Evolutionary conservation across 1,284 basidiomycete genomes (phyloP).

Genomic region (Cryptococcus sp.): DNA sequence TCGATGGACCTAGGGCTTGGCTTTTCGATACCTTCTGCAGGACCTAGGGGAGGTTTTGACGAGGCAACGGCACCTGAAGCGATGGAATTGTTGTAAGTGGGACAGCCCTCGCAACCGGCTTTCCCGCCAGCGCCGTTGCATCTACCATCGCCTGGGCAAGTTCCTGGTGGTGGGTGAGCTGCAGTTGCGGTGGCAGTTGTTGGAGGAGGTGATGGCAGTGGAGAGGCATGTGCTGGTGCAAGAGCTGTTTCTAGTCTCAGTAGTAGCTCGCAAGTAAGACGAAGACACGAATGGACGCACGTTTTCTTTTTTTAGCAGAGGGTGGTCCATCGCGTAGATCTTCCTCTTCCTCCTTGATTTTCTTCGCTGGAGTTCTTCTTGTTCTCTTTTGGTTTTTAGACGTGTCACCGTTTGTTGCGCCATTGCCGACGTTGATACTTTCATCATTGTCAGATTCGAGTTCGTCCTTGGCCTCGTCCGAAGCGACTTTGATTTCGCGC

Average conservation of each 20-base stretch:
- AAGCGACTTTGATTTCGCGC: not conserved
- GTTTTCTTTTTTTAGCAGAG: constrained; percentile 37
- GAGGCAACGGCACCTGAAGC: constrained; percentile 16
- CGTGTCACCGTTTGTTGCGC: constrained; percentile 3
- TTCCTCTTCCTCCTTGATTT: constrained; percentile 20
- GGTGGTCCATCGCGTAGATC: constrained; percentile 19
- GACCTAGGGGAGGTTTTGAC: constrained; percentile 12
- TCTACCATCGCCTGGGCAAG: constrained; percentile 91
- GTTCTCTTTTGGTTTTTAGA: constrained; percentile 7
- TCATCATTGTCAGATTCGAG: constrained; percentile 16
- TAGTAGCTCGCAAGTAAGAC: not conserved
- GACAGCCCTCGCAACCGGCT: constrained; percentile 86
- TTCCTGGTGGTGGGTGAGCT: constrained; percentile 57
- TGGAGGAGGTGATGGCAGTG: constrained; percentile 32
- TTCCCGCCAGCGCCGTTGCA: constrained; percentile 94
- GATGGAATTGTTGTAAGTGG: constrained; percentile 82
- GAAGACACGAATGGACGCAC: constrained; percentile 21
- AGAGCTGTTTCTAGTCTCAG: constrained; percentile 16
- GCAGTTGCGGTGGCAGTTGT: constrained; percentile 17
- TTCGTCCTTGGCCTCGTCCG: constrained; percentile 19
- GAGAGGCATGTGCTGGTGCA: constrained; percentile 28
- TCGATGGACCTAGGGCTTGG: constrained; percentile 20
- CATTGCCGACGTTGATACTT: not conserved
- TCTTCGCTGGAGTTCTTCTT: constrained; percentile 12
- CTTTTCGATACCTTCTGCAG: constrained; percentile 48